Percentiles rank a stretch among this genome's conserved stretches.
These are phyloP conservation scores for Gentiana dahurica DNA, from an alignment of 257 asterid genomes.

Conservation along the genomic window DNA sequence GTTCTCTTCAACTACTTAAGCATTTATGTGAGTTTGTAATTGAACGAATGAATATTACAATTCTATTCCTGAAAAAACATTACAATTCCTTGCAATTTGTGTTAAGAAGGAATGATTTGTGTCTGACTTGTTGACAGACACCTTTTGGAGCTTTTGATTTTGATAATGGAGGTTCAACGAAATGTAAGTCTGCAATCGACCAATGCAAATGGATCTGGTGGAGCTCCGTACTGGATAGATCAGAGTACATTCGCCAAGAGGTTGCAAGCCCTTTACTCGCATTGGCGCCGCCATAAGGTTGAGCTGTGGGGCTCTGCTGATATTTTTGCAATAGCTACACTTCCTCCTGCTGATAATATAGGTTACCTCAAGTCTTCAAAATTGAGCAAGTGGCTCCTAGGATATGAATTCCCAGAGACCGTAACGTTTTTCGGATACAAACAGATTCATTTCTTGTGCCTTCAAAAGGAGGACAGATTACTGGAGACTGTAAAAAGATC, in stretches of 20 bases:
- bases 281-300: slow-evolving; percentile 39
- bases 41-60: no score
- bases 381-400: slow-evolving; percentile 55
- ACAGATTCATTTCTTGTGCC: slow-evolving; percentile 51
- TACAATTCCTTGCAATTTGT: no score
- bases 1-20: no score
- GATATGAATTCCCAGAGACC: slow-evolving; percentile 67
- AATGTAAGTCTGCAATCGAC: slow-evolving; percentile 19
- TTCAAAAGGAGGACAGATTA: slow-evolving; percentile 48
- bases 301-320: slow-evolving; percentile 46
- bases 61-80: no score
- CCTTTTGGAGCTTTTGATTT: no score
- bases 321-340: slow-evolving; percentile 44
- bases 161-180: slow-evolving; percentile 16
- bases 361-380: slow-evolving; percentile 63
- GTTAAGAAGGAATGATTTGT: no score
- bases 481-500: slow-evolving; percentile 40
- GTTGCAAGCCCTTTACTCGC: slow-evolving; percentile 38
- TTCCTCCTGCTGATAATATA: slow-evolving; percentile 54
- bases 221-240: slow-evolving; percentile 33
- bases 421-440: slow-evolving; percentile 42
- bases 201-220: slow-evolving; percentile 20
- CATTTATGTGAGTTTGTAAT: no score
- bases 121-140: no score
- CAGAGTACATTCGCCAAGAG: slow-evolving; percentile 40